Conservation (phyloP, 257 asterid genomes). For the Jacaranda mimosifolia region DNA sequence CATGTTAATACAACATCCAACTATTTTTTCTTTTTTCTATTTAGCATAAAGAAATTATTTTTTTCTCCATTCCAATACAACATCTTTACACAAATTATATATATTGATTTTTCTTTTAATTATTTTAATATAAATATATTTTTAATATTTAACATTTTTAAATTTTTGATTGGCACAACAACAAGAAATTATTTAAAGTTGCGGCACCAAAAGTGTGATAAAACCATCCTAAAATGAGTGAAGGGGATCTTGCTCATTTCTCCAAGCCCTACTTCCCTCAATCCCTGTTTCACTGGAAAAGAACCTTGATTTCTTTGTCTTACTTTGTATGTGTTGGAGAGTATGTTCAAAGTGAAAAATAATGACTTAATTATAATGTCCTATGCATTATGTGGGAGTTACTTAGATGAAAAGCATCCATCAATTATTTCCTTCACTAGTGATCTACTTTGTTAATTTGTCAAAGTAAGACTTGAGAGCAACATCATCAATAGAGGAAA, state of each 20-base stretch:
- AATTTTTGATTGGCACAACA: too few relatives aligned
- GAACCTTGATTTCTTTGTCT: not conserved
- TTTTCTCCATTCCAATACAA: too few relatives aligned
- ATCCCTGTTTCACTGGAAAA: not conserved
- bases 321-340: not conserved
- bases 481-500: not conserved
- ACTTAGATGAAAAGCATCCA: conserved; percentile 38
- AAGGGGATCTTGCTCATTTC: not conserved
- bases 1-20: too few relatives aligned
- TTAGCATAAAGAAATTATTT: too few relatives aligned
- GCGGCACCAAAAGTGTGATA: too few relatives aligned
- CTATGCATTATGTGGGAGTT: conserved; percentile 32
- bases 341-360: not conserved
- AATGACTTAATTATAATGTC: conserved; percentile 10
- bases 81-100: too few relatives aligned
- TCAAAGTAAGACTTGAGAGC: conserved; percentile 26
- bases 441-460: conserved; percentile 20
- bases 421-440: conserved; percentile 20
- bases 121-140: too few relatives aligned
- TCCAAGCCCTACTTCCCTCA: not conserved
- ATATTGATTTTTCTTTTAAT: too few relatives aligned
- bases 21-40: too few relatives aligned
- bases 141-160: too few relatives aligned
- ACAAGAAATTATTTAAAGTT: too few relatives aligned
- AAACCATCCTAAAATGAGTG: not conserved